phyloP scores from a whole-genome alignment of 2,329 filamentous ascomycete species.

The Sporothrix protearum region DNA sequence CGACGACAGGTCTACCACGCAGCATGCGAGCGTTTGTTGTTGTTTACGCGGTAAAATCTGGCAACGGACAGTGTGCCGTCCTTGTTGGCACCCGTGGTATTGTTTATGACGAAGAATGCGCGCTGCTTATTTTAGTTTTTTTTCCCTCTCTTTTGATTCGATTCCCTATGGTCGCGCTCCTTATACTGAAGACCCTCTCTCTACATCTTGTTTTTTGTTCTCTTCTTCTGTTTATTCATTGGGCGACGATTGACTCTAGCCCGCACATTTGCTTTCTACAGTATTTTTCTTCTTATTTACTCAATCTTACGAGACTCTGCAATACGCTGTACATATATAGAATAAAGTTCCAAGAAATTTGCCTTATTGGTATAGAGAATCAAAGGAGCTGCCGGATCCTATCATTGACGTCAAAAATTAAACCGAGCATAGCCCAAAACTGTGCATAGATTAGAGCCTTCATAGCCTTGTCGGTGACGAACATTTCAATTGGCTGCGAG shows the following conservation, averaged over 20 bases:
- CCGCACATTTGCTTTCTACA: not conserved
- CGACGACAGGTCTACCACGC: slow-evolving; percentile 3
- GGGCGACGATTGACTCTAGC: slow-evolving; percentile 12
- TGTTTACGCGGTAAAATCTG: not conserved
- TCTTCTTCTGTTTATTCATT: slow-evolving; percentile 13
- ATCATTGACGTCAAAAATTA: not conserved
- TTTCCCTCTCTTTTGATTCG: not conserved
- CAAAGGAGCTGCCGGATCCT: not conserved
- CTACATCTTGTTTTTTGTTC: not conserved
- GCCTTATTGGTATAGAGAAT: not conserved
- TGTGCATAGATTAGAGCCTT: too few relatives aligned
- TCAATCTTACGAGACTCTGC: not conserved
- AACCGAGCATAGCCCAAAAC: not conserved
- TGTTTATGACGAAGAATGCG: not conserved
- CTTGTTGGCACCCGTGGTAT: not conserved
- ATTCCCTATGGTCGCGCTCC: not conserved
- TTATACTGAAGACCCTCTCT: not conserved
- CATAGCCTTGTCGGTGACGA: not conserved
- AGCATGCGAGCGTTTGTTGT: slow-evolving; percentile 17
- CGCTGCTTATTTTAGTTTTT: not conserved
- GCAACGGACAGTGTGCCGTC: not conserved
- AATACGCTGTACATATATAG: slow-evolving; percentile 15
- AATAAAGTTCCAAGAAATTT: not conserved
- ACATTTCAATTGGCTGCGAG: not conserved
- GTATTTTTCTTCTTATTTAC: not conserved